Conservation (phyloP, 495 filamentous ascomycete species). For the Hypoxylon fragiforme region DNA sequence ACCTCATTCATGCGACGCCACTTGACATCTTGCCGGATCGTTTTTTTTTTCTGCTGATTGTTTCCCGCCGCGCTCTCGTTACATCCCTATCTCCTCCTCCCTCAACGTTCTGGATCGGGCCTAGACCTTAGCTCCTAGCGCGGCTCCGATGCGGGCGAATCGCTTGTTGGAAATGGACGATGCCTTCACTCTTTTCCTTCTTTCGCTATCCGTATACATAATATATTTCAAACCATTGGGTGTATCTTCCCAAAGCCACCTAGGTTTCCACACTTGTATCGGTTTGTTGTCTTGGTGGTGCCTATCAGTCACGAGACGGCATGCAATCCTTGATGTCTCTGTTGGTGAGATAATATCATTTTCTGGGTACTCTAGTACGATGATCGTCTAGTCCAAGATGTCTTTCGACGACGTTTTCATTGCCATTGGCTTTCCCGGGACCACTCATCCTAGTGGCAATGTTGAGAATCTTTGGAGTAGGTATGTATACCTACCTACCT, state of each 20-base stretch:
- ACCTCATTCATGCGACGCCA: slow-evolving; percentile 14
- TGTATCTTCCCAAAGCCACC: background rate
- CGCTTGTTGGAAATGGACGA: slow-evolving; percentile 9
- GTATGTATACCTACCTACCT: no score
- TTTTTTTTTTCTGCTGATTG: slow-evolving; percentile 1
- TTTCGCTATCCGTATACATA: background rate
- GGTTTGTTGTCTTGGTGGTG: background rate
- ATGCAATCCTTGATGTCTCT: no score
- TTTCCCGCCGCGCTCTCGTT: slow-evolving; percentile 11
- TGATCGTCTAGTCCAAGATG: slow-evolving; percentile 16
- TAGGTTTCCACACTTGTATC: slow-evolving; percentile 5
- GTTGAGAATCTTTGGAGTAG: slow-evolving; percentile 11
- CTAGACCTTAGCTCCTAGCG: slow-evolving; percentile 28
- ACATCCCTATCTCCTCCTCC: slow-evolving; percentile 10
- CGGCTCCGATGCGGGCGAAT: slow-evolving; percentile 16
- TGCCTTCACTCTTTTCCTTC: slow-evolving; percentile 1
- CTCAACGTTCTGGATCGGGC: slow-evolving; percentile 25
- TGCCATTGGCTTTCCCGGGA: slow-evolving; percentile 9
- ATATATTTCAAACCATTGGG: background rate
- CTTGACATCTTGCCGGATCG: slow-evolving; percentile 17
- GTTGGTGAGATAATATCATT: slow-evolving; percentile 10
- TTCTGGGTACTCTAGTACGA: slow-evolving; percentile 5
- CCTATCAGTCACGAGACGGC: no score
- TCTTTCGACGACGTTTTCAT: slow-evolving; percentile 3
- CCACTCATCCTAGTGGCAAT: slow-evolving; percentile 23